Evolutionary conservation across 176 grass and related monocot species (phyloP), one percentile per base, ranked within the genome.

Genomic region (Pontederia paniculata): DNA sequence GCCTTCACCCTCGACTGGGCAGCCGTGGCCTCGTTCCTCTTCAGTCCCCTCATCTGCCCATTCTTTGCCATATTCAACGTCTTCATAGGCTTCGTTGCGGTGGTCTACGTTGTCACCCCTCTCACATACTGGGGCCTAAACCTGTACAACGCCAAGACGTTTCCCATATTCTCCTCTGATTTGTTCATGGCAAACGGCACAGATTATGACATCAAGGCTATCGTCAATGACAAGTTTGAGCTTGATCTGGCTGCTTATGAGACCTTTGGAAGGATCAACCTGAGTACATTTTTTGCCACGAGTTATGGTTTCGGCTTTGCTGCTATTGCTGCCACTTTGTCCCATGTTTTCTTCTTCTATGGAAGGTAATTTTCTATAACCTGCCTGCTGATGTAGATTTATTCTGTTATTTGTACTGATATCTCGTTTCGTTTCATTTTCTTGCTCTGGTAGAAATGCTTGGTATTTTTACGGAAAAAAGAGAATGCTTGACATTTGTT

Each of bases 1-100:
- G 85, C 89, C 37, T 78, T 95, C 76, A 89, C 89, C 12, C 69
- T 95, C 12, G 89, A 95, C 54, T 95, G 89, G 89, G 12, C 78
- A 0, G 65, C 81, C 0, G 80, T 95, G 16, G 72, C 85, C 11
- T 81, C 89, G 20, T 95, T 72, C 73, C 85, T 85, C 58, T 63
- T 55, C 64, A 95, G 85, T 60, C 85, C 89, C 5, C 73, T 95
- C 47, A 52, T 95, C 17, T 80, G 76, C 0, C 89, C 89, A 42
- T 95, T 88, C 76, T 95, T 89, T 12, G 85, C 85, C 58, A 89
- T 76, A 6, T 54, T 51, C 73, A 95, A 95, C 16, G 75, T 85
- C 62, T 81, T 85, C 37, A 42, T 80, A 0, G 89, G 89, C 15
- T 95, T 79, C 3, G 52, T 60, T 42, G 4, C 80, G 20, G 69